Percentiles rank a stretch among this genome's conserved stretches.
Evolutionary conservation across 1,284 basidiomycete genomes (phyloP).

Genomic region (Schizophyllum amplum): DNA sequence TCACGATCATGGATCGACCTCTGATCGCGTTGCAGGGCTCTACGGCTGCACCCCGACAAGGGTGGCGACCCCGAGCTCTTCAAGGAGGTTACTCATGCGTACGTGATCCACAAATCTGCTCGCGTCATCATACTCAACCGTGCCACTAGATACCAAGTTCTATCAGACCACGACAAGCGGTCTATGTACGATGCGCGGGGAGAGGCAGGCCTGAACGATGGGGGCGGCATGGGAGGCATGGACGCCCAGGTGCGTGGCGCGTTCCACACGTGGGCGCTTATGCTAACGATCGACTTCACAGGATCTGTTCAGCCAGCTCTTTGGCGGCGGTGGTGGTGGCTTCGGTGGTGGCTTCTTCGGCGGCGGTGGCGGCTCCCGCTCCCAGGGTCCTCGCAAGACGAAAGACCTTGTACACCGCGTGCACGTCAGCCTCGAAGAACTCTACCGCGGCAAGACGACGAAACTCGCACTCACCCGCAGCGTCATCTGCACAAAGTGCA

Average conservation of each 20-base stretch:
- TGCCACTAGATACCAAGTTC: conserved; percentile 74
- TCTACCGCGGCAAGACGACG: conserved; percentile 97
- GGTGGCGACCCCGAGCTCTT: conserved; percentile 95
- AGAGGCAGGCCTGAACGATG: conserved; percentile 85
- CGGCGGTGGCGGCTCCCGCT: conserved; percentile 47
- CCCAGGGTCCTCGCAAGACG: conserved; percentile 87
- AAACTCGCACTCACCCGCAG: conserved; percentile 97
- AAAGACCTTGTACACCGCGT: conserved; percentile 99
- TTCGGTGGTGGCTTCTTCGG: conserved; percentile 43
- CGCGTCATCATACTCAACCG: conserved; percentile 5
- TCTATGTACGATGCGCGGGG: conserved; percentile 87
- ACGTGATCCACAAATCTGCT: conserved; percentile 25
- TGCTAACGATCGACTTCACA: conserved; percentile 23
- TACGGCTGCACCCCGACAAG: conserved; percentile 92
- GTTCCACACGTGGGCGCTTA: conserved; percentile 5
- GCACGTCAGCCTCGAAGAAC: conserved; percentile 92
- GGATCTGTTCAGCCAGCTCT: conserved; percentile 98
- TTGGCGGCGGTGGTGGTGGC: conserved; percentile 34
- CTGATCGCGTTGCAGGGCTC: conserved; percentile 48
- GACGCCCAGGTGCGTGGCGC: conserved; percentile 72
- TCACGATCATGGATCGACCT: conserved; percentile 10
- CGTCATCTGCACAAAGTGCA: conserved; percentile 89
- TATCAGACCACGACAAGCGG: conserved; percentile 87
- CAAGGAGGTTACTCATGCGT: conserved; percentile 98
- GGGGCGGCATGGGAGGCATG: conserved; percentile 92